These are phyloP conservation scores for Nepenthes alata DNA, from an alignment of 179 eudicot genomes.

Conservation along the genomic window DNA sequence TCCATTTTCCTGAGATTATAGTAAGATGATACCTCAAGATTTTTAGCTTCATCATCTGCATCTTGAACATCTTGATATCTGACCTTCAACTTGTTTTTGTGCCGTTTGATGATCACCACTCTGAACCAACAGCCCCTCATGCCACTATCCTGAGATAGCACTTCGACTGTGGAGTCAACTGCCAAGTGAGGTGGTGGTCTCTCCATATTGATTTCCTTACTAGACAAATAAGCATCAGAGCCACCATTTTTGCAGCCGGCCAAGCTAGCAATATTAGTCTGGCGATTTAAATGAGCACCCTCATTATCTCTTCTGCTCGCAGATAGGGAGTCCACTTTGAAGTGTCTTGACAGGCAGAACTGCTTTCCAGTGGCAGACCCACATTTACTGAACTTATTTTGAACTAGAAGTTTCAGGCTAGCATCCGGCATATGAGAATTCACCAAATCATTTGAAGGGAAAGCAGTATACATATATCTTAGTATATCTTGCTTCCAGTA, in stretches of 20 bases:
- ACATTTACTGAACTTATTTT: slow-evolving; percentile 12
- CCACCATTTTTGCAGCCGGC: slow-evolving; percentile 2
- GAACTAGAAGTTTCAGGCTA: slow-evolving; percentile 9
- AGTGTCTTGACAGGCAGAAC: slow-evolving; percentile 33
- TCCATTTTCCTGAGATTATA: no score
- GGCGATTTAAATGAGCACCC: slow-evolving; percentile 5
- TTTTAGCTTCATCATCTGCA: slow-evolving; percentile 51
- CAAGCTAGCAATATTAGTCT: not conserved
- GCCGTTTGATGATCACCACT: slow-evolving; percentile 50
- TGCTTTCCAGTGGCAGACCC: slow-evolving; percentile 42
- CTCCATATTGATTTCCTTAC: slow-evolving; percentile 9
- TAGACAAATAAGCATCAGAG: slow-evolving; percentile 8
- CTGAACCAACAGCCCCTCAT: slow-evolving; percentile 84
- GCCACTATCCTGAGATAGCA: slow-evolving; percentile 89
- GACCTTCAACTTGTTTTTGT: slow-evolving; percentile 62
- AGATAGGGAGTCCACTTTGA: slow-evolving; percentile 13
- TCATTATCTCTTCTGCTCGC: slow-evolving; percentile 4
- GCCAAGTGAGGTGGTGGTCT: slow-evolving; percentile 10
- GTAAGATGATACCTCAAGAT: slow-evolving; percentile 42
- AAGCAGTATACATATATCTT: slow-evolving; percentile 14
- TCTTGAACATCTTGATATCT: slow-evolving; percentile 56
- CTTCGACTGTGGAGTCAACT: slow-evolving; percentile 59
- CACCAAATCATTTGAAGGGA: slow-evolving; percentile 13
- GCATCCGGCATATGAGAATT: slow-evolving; percentile 12
- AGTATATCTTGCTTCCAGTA: slow-evolving; percentile 65